These are phyloP conservation scores for Xylaria castorea DNA, from an alignment of 495 filamentous ascomycete species.

Conservation along the genomic window DNA sequence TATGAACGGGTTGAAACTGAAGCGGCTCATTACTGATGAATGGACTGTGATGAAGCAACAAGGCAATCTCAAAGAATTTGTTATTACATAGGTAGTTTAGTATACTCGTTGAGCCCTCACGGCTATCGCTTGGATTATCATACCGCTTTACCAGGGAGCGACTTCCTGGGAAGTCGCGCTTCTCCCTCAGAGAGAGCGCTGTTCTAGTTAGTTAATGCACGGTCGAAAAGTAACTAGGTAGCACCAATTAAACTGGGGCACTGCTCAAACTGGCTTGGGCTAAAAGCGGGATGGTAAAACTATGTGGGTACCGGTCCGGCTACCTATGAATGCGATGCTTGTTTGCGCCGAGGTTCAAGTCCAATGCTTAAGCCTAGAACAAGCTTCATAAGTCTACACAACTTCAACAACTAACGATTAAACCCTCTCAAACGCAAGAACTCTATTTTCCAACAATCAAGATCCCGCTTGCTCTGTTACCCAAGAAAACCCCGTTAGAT, in stretches of 20 bases:
- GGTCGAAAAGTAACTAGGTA: no score
- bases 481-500: not conserved
- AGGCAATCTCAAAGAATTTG: not conserved
- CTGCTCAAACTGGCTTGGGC: no score
- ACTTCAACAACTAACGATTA: not conserved
- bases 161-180: not conserved
- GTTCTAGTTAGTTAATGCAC: no score
- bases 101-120: not conserved
- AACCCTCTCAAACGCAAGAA: not conserved
- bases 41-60: not conserved
- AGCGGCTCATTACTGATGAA: not conserved
- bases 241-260: no score
- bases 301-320: not conserved
- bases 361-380: conserved; percentile 1
- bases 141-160: not conserved
- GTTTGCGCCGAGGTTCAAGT: conserved; percentile 23
- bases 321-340: conserved; percentile 1
- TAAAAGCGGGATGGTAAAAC: not conserved
- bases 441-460: not conserved
- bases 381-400: not conserved
- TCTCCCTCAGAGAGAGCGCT: no score
- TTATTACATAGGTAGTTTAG: not conserved
- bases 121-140: not conserved
- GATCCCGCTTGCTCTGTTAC: not conserved
- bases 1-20: not conserved